Conservation (phyloP, 1,284 basidiomycete species). For the Melampsora larici-populina region DNA sequence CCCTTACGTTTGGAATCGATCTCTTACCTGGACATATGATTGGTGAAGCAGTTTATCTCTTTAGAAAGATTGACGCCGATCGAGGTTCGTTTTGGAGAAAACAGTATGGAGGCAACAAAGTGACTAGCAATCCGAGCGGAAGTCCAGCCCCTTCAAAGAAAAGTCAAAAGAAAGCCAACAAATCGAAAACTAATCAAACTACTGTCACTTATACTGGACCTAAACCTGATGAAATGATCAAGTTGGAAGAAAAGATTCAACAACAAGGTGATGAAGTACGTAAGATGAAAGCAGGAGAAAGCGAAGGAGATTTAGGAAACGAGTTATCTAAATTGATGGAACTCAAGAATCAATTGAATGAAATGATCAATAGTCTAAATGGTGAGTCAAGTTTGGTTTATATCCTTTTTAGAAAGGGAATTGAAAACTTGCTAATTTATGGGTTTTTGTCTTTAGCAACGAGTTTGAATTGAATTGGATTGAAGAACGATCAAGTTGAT, state of each 20-base stretch:
- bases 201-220: conserved; percentile 55
- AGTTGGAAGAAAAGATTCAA: conserved; percentile 67
- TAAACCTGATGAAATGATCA: conserved; percentile 65
- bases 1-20: conserved; percentile 68
- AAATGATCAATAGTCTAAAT: conserved; percentile 46
- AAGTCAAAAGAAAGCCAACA: conserved; percentile 31
- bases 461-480: too few relatives aligned
- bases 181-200: neutral
- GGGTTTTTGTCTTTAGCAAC: too few relatives aligned
- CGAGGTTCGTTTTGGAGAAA: conserved; percentile 78
- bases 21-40: conserved; percentile 82
- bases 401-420: too few relatives aligned
- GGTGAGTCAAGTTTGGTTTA: conserved; percentile 34
- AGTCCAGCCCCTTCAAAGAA: conserved; percentile 12
- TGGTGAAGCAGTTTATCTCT: conserved; percentile 81
- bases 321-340: conserved; percentile 61
- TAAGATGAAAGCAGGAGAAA: conserved; percentile 65
- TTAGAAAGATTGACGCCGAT: conserved; percentile 89
- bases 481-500: too few relatives aligned
- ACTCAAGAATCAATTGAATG: conserved; percentile 66
- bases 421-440: too few relatives aligned
- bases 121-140: neutral
- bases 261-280: conserved; percentile 72
- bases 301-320: conserved; percentile 56
- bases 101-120: conserved; percentile 67